Conservation (phyloP, 2,329 filamentous ascomycete species). For the Torrubiellomyces zombiae region DNA sequence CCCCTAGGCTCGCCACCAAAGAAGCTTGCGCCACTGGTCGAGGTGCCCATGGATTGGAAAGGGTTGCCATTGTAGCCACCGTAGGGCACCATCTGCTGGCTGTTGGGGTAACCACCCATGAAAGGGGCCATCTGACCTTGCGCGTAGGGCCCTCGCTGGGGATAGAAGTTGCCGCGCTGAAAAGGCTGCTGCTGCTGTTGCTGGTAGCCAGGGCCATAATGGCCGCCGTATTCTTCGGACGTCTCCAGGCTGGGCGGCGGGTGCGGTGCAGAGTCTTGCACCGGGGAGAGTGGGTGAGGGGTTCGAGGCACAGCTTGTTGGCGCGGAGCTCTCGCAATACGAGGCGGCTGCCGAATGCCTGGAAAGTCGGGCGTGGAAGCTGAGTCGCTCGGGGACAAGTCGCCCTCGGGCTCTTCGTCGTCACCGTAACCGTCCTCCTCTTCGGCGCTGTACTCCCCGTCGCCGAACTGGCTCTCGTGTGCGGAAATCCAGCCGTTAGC, state of each 20-base stretch:
- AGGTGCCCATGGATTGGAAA: constrained; percentile 24
- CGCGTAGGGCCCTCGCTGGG: constrained; percentile 20
- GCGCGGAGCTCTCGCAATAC: constrained; percentile 10
- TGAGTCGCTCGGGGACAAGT: constrained; percentile 41
- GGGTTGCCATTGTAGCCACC: constrained; percentile 22
- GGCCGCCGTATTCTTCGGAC: constrained; percentile 42
- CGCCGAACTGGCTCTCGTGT: constrained; percentile 13
- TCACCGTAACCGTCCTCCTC: constrained; percentile 16
- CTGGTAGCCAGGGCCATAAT: constrained; percentile 9
- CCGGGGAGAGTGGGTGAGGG: constrained; percentile 21
- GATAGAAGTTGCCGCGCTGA: constrained; percentile 13
- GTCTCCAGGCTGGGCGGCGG: constrained; percentile 47
- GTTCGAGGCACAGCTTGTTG: constrained; percentile 16
- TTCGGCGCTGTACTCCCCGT: constrained; percentile 23
- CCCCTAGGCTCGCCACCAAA: constrained; percentile 22
- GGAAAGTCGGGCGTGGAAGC: constrained; percentile 28
- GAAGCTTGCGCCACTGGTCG: constrained; percentile 20
- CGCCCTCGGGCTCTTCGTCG: constrained; percentile 27
- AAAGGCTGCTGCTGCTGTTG: constrained; percentile 8
- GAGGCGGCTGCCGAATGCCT: constrained; percentile 6
- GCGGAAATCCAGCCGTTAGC: no score
- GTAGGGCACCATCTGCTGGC: constrained; percentile 32
- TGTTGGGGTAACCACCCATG: constrained; percentile 19
- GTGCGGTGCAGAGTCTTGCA: constrained; percentile 21
- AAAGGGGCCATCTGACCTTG: constrained; percentile 31